Conservation (phyloP, 2,329 filamentous ascomycete genomes). For the Neurospora sp. region DNA sequence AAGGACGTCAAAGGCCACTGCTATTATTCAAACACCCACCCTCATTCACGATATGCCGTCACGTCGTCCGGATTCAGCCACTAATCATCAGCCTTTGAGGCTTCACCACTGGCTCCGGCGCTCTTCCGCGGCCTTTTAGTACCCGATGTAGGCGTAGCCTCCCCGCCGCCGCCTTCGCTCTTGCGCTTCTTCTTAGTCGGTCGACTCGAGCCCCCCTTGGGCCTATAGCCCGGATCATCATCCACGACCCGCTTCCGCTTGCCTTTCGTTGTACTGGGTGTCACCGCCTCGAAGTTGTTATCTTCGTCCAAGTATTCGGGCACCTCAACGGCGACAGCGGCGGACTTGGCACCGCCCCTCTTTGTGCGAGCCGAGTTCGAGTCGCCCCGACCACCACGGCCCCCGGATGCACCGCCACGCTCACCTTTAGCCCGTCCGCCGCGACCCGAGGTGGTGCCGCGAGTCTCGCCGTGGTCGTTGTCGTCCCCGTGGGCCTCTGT, state of each 20-base stretch:
- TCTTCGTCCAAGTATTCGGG: slow-evolving; percentile 13
- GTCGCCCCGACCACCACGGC: slow-evolving; percentile 13
- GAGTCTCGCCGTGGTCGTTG: slow-evolving; percentile 10
- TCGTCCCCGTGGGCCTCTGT: slow-evolving; percentile 41
- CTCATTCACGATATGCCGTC: not conserved
- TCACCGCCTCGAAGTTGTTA: slow-evolving; percentile 24
- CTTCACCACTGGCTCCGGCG: slow-evolving; percentile 6
- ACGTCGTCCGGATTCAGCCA: not conserved
- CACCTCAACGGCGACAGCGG: slow-evolving; percentile 1
- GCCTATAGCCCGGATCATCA: slow-evolving; percentile 49
- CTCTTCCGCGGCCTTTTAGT: slow-evolving; percentile 25
- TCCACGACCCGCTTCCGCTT: slow-evolving; percentile 43
- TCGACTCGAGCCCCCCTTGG: slow-evolving; percentile 43
- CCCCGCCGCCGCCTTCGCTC: slow-evolving; percentile 33
- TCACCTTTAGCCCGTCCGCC: slow-evolving; percentile 24
- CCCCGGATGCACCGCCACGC: slow-evolving; percentile 19
- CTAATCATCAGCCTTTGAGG: slow-evolving; percentile 7
- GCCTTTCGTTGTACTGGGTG: slow-evolving; percentile 29
- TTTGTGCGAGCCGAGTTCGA: slow-evolving; percentile 9
- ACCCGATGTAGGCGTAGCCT: slow-evolving; percentile 19
- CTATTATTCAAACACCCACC: not conserved
- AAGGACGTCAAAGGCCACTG: not conserved
- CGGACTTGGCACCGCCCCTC: slow-evolving; percentile 7
- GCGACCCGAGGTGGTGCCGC: slow-evolving; percentile 9
- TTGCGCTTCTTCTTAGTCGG: slow-evolving; percentile 49